These are phyloP conservation scores for Penicillium arizonense DNA, from an alignment of 495 filamentous ascomycete genomes.

Conservation along the genomic window DNA sequence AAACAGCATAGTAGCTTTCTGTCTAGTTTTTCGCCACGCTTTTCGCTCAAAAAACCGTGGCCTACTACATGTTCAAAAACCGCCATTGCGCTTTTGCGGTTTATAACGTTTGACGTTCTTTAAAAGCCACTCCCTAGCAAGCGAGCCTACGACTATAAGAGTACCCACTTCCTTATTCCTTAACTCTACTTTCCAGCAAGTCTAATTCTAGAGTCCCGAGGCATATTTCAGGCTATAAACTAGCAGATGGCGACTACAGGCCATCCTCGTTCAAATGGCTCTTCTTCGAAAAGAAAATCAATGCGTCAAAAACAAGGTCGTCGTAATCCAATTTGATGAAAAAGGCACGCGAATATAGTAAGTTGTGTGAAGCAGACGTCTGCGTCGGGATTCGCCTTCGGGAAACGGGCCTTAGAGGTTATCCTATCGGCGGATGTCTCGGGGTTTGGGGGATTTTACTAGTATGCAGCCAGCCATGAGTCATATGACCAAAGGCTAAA, in stretches of 20 bases:
- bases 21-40: not conserved
- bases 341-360: conserved; percentile 5
- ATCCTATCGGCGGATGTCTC: no score
- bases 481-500: no score
- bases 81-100: conserved; percentile 1
- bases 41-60: conserved; percentile 1
- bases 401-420: no score
- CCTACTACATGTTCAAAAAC: not conserved
- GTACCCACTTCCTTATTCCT: conserved; percentile 4
- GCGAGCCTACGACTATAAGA: conserved; percentile 1
- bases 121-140: conserved; percentile 2
- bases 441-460: conserved; percentile 6
- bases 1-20: not conserved
- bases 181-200: conserved; percentile 3
- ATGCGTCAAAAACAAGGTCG: conserved; percentile 3
- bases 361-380: conserved; percentile 4
- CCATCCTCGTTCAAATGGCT: conserved; percentile 3
- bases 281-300: conserved; percentile 8
- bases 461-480: not conserved
- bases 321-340: conserved; percentile 6
- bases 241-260: not conserved
- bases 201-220: conserved; percentile 1
- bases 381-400: no score
- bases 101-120: conserved; percentile 4
- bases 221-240: not conserved